Evolutionary conservation across 306 rosid species (phyloP).

Genomic region (Ziziphus jujuba): DNA sequence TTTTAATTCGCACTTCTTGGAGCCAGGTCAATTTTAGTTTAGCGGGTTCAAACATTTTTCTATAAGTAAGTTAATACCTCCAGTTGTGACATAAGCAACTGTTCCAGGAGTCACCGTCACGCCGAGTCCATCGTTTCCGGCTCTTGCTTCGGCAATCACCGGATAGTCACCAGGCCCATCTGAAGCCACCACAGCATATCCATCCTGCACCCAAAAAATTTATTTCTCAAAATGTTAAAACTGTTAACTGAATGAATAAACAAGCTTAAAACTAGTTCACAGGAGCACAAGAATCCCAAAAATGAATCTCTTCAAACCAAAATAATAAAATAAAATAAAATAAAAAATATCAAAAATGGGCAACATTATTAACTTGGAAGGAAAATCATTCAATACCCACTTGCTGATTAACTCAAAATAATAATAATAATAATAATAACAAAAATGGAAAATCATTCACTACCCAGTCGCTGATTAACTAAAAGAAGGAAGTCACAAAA

Average conservation of each 20-base stretch:
- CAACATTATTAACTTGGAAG: not conserved
- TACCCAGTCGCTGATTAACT: not conserved
- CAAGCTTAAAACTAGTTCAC: not conserved
- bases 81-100: constrained; percentile 85
- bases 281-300: not conserved
- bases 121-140: constrained; percentile 72
- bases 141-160: constrained; percentile 74
- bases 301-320: not conserved
- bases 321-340: not conserved
- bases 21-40: too few relatives aligned
- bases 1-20: too few relatives aligned
- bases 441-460: too few relatives aligned
- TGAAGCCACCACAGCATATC: constrained; percentile 80
- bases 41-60: too few relatives aligned
- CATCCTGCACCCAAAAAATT: constrained; percentile 52
- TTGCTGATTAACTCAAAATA: not conserved
- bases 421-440: too few relatives aligned
- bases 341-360: not conserved
- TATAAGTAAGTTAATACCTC: constrained; percentile 44
- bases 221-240: not conserved
- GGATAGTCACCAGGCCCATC: constrained; percentile 91
- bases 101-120: constrained; percentile 60
- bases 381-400: not conserved
- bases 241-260: not conserved
- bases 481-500: not conserved